Percentiles rank a stretch among this genome's conserved stretches.
These are phyloP conservation scores for Striga asiatica DNA, from an alignment of 257 asterid genomes.

Conservation along the genomic window DNA sequence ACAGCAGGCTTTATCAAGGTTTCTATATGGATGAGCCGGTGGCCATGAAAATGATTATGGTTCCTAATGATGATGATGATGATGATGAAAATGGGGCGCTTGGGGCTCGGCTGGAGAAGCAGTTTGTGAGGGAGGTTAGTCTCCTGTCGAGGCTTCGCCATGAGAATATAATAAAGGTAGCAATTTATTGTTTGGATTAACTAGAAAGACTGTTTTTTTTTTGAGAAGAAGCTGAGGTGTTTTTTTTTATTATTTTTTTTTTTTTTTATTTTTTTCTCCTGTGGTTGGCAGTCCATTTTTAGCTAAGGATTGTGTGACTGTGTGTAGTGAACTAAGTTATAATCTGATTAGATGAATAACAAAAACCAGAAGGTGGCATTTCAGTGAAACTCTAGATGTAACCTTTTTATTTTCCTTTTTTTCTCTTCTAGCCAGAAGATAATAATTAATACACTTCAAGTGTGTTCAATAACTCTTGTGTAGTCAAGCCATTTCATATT, in stretches of 20 bases:
- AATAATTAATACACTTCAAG: neutral
- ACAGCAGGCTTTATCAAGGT: conserved; percentile 63
- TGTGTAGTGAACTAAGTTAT: too few species aligned
- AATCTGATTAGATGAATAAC: neutral
- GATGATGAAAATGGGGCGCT: conserved; percentile 50
- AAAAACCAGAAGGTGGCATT: too few species aligned
- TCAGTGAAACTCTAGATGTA: neutral
- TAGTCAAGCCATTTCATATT: neutral
- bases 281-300: too few species aligned
- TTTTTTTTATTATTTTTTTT: too few species aligned
- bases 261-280: too few species aligned
- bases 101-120: conserved; percentile 48
- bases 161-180: conserved; percentile 53
- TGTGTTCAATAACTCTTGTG: neutral
- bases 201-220: too few species aligned
- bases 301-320: too few species aligned
- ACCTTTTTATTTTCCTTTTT: neutral
- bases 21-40: conserved; percentile 46
- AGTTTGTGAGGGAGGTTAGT: conserved; percentile 50
- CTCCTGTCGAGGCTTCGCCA: conserved; percentile 61
- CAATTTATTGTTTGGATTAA: neutral
- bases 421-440: neutral
- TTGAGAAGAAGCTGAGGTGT: too few species aligned
- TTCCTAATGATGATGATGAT: conserved; percentile 65
- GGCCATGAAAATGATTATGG: conserved; percentile 49